These are phyloP conservation scores for Aureobasidium pullulans DNA, from an alignment of 2,329 filamentous ascomycete species.

Conservation along the genomic window DNA sequence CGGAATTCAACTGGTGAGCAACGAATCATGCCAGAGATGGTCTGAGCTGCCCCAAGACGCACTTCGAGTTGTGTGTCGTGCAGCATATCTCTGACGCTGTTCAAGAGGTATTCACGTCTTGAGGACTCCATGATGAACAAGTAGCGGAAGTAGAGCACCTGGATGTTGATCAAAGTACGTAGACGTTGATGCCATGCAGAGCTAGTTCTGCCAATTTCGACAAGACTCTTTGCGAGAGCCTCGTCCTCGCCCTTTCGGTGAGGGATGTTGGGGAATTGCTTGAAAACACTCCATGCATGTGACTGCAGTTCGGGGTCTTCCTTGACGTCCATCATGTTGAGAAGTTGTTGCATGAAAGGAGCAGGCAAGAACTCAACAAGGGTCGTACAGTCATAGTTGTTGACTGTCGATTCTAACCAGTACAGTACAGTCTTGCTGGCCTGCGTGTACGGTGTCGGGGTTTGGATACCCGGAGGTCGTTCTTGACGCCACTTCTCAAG, in stretches of 20 bases:
- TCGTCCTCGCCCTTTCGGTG: slow-evolving; percentile 80
- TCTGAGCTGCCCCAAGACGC: slow-evolving; percentile 83
- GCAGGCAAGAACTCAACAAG: slow-evolving; percentile 86
- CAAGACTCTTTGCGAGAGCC: slow-evolving; percentile 75
- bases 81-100: slow-evolving; percentile 93
- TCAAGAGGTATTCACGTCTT: slow-evolving; percentile 75
- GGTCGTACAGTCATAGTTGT: slow-evolving; percentile 86
- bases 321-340: slow-evolving; percentile 99
- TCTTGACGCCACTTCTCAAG: slow-evolving; percentile 84
- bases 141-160: slow-evolving; percentile 95
- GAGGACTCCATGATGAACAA: slow-evolving; percentile 73
- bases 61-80: slow-evolving; percentile 89
- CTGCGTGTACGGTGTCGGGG: slow-evolving; percentile 87
- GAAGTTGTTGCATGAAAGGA: slow-evolving; percentile 79
- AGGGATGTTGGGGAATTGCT: slow-evolving; percentile 90
- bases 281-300: slow-evolving; percentile 92
- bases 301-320: slow-evolving; percentile 94
- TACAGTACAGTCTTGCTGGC: slow-evolving; percentile 92
- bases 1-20: slow-evolving; percentile 81
- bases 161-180: slow-evolving; percentile 93
- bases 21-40: slow-evolving; percentile 93
- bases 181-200: slow-evolving; percentile 92
- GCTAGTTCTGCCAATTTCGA: slow-evolving; percentile 77
- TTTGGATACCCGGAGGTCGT: slow-evolving; percentile 79
- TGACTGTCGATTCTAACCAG: slow-evolving; percentile 88